Conservation (phyloP, 371 early-diverging fungal species). For the Mucor circinelloides region DNA sequence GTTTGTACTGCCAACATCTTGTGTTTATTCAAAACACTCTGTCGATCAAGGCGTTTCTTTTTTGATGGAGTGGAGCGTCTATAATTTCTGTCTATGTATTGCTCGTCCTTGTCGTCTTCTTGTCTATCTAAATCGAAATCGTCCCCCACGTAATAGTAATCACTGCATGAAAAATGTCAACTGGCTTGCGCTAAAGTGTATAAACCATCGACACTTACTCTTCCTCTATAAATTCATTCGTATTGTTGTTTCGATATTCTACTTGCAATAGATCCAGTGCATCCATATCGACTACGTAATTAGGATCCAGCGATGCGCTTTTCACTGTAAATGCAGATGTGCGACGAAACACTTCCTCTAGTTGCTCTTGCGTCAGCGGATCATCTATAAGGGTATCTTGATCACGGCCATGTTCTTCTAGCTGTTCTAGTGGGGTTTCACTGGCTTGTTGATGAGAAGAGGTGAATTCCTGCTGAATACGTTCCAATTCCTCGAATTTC, state of each 20-base stretch:
- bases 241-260: constrained; percentile 67
- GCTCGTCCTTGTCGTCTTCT: constrained; percentile 65
- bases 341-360: constrained; percentile 87
- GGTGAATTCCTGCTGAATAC: constrained; percentile 80
- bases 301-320: constrained; percentile 65
- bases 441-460: constrained; percentile 10
- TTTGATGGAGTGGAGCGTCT: constrained; percentile 15
- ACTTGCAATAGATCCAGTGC: constrained; percentile 79
- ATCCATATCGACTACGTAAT: constrained; percentile 66
- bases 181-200: neutral
- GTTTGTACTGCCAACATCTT: constrained; percentile 83
- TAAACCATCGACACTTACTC: constrained; percentile 53
- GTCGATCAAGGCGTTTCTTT: constrained; percentile 45
- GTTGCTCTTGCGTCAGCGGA: constrained; percentile 75
- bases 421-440: constrained; percentile 4
- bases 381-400: constrained; percentile 4
- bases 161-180: constrained; percentile 42
- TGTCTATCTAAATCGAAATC: constrained; percentile 41
- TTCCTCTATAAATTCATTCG: constrained; percentile 78
- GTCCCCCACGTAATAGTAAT: constrained; percentile 82
- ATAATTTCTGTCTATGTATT: constrained; percentile 56
- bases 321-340: constrained; percentile 89
- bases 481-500: constrained; percentile 93
- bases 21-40: constrained; percentile 75
- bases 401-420: neutral